Percentiles rank a stretch among this genome's conserved stretches.
These are phyloP conservation scores for Oryza brachyantha DNA, from an alignment of 176 grass and related monocot genomes.

Conservation along the genomic window DNA sequence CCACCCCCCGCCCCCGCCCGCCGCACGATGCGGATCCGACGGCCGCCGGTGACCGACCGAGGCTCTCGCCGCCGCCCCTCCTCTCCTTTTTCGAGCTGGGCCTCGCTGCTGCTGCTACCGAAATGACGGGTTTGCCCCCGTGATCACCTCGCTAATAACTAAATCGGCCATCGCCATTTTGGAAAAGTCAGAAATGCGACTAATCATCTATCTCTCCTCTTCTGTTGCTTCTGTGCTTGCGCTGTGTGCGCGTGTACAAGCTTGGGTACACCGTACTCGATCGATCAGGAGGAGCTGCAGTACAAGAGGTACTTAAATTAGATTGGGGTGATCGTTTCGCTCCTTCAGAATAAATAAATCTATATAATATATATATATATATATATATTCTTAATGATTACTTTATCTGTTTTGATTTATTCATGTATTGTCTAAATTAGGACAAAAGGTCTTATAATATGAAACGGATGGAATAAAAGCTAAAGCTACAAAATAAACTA, in stretches of 20 bases:
- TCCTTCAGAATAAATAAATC: too few relatives aligned
- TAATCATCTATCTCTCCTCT: too few relatives aligned
- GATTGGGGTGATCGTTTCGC: too few relatives aligned
- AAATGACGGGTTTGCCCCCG: background rate
- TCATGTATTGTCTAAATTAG: too few relatives aligned
- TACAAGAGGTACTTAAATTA: background rate
- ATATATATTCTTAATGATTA: too few relatives aligned
- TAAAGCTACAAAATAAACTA: too few relatives aligned
- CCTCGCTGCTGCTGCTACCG: too few relatives aligned
- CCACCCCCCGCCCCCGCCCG: background rate
- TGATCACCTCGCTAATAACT: background rate
- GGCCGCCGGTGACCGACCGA: background rate
- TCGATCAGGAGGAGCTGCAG: background rate
- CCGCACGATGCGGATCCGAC: slow-evolving; percentile 52
- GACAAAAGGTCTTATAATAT: too few relatives aligned
- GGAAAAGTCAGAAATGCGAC: background rate
- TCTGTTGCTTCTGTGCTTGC: background rate
- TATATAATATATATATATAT: too few relatives aligned
- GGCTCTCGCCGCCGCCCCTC: background rate
- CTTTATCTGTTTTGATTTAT: too few relatives aligned
- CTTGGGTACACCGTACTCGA: background rate
- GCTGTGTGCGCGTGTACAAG: background rate
- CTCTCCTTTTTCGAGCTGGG: background rate
- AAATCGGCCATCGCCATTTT: background rate
- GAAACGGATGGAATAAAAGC: too few relatives aligned